Evolutionary conservation across 768 basidiomycete species (phyloP), one percentile per base, ranked within the genome.

Genomic region (Panellus pusillus): DNA sequence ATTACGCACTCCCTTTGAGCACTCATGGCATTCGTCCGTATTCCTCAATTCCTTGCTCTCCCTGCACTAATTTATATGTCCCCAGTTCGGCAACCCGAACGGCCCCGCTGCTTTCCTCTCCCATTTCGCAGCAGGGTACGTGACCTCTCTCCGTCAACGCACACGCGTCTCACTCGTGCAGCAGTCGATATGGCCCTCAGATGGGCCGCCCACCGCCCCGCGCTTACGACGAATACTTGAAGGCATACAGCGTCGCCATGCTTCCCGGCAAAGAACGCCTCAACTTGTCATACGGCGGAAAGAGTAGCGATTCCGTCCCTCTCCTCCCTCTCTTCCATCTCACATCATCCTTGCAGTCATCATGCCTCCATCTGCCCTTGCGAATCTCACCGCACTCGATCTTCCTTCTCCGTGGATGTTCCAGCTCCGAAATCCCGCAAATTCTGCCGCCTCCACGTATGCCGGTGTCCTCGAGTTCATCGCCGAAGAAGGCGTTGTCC

Each of bases 391-490:
- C 0, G 80, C 80, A 36, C 80, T 98, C 44, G 95, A 99, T 63
- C 78, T 99, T 40, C 88, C 92, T 55, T 79, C 80, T 0, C 97
- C 97, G 0, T 97, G 95, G 95, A 93, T 90, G 78, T 99, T 99
- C 69, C 87, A 96, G 59, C 78, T 99, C 47, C 87, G 91, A 44
- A 98, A 98, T 71, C 96, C 97, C 45, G 73, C 75, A 63, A 95
- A 89, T 73, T 78, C 80, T 47, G 91, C 84, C 31, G 89, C 82
- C 49, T 94, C 82, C 18, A 98, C 97, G 1, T 93, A 99, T 67
- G 91, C 91, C 1, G 97, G 97, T 76, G 97, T 99, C 24, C 82
- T 99, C 27, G 97, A 99, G 67, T 99, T 99, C 72, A 98, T 98
- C 60, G 96, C 97, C 2, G 89, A 97, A 52, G 96, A 98, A 70